phyloP scores from a whole-genome alignment of 2,329 filamentous ascomycete genomes.

The Epichloe sp. region DNA sequence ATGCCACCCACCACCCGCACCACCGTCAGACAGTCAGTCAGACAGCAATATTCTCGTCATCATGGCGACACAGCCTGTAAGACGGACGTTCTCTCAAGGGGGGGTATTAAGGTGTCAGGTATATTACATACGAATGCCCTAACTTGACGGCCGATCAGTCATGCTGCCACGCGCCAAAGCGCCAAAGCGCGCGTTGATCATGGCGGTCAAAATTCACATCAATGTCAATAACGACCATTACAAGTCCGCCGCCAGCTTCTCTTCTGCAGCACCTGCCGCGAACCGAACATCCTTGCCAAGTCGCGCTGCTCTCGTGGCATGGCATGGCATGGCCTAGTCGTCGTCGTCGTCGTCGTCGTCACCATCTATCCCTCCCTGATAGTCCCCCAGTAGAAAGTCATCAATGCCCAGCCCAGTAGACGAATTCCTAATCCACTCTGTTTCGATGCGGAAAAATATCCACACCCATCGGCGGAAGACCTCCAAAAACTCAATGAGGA shows the following conservation, averaged over 20 bases:
- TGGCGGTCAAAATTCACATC: too few relatives aligned
- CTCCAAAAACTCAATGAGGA: constrained; percentile 75
- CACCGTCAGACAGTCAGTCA: too few relatives aligned
- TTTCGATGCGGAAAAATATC: constrained; percentile 93
- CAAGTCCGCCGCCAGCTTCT: background rate
- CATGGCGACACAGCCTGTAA: too few relatives aligned
- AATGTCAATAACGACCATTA: too few relatives aligned
- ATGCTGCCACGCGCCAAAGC: too few relatives aligned
- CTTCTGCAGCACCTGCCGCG: background rate
- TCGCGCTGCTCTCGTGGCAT: background rate
- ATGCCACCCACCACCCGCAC: too few relatives aligned
- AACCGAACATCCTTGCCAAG: background rate
- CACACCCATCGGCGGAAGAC: constrained; percentile 85
- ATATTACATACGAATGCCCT: too few relatives aligned
- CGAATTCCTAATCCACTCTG: constrained; percentile 64
- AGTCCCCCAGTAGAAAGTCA: constrained; percentile 65
- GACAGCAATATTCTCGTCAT: too few relatives aligned
- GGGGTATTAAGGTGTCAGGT: too few relatives aligned
- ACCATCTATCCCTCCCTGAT: constrained; percentile 44
- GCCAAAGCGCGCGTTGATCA: too few relatives aligned
- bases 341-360: constrained; percentile 16
- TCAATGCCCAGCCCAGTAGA: constrained; percentile 42
- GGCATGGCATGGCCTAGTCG: background rate
- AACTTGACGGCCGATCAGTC: too few relatives aligned
- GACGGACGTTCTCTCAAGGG: too few relatives aligned